Conservation (phyloP, 805 yeast genomes). For the Myxozyma geophila region DNA sequence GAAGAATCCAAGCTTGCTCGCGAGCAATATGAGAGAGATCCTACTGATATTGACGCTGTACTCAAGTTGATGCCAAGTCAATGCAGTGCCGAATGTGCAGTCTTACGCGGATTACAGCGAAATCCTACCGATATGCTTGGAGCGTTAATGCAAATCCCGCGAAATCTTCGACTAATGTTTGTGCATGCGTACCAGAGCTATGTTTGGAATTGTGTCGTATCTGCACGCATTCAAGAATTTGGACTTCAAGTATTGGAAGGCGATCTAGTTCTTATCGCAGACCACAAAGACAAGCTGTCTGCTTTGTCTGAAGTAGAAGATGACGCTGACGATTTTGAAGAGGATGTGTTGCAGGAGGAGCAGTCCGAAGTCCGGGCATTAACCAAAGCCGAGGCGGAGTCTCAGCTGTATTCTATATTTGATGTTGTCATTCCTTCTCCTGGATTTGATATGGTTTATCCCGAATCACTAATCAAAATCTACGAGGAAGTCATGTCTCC, state of each 20-base stretch:
- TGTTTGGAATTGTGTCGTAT: constrained; percentile 88
- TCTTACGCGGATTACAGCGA: constrained; percentile 64
- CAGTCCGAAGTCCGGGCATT: constrained; percentile 72
- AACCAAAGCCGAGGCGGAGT: constrained; percentile 70
- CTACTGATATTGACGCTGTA: constrained; percentile 69
- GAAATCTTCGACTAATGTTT: constrained; percentile 90
- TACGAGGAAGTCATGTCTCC: constrained; percentile 66
- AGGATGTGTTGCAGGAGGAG: constrained; percentile 65
- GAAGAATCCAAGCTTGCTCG: constrained; percentile 65
- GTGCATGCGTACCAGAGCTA: constrained; percentile 97
- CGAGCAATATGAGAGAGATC: constrained; percentile 24
- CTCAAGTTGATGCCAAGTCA: constrained; percentile 80
- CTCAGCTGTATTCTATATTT: constrained; percentile 64
- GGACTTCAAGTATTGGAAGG: constrained; percentile 78
- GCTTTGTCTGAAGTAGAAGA: constrained; percentile 41
- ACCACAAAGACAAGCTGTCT: constrained; percentile 30
- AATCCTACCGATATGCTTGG: constrained; percentile 66
- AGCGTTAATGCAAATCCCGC: constrained; percentile 86
- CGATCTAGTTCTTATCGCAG: constrained; percentile 65
- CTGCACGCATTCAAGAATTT: constrained; percentile 69
- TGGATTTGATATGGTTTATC: constrained; percentile 90
- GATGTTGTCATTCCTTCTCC: constrained; percentile 97
- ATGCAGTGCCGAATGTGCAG: constrained; percentile 81
- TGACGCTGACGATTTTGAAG: constrained; percentile 63
- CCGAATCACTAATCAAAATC: constrained; percentile 54